Percentiles rank a stretch among this genome's conserved stretches.
These are phyloP conservation scores for Coemansia sp. DNA, from an alignment of 192 early-diverging fungal genomes.

Conservation along the genomic window DNA sequence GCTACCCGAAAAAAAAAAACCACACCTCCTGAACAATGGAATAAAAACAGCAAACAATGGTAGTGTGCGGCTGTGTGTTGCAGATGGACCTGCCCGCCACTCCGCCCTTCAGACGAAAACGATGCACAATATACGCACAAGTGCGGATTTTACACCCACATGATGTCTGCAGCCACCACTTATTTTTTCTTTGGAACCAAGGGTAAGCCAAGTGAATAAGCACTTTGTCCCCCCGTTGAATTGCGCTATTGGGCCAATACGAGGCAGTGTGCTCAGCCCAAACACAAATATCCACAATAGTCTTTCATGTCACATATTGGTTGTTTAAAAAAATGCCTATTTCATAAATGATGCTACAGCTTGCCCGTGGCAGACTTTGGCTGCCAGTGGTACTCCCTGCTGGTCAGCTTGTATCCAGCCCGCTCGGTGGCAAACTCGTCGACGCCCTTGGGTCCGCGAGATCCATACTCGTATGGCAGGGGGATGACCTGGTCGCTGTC, in stretches of 20 bases:
- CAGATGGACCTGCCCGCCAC: neutral
- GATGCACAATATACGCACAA: neutral
- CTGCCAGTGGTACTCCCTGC: conserved; percentile 53
- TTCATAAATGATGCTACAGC: too few relatives aligned
- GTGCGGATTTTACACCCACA: neutral
- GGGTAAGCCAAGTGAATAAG: neutral
- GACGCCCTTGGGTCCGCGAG: conserved; percentile 76
- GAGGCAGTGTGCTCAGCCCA: neutral
- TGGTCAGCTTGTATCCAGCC: conserved; percentile 51
- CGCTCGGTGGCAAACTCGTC: conserved; percentile 63
- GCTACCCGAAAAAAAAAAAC: neutral
- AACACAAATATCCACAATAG: neutral
- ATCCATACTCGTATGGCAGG: conserved; percentile 76
- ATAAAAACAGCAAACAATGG: neutral
- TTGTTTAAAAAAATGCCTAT: too few relatives aligned
- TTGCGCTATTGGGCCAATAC: neutral
- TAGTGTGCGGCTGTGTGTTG: neutral
- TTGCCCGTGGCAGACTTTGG: conserved; percentile 32
- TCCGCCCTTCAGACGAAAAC: neutral
- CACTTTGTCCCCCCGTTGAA: neutral
- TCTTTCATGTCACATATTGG: too few relatives aligned
- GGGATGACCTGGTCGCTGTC: conserved; percentile 66
- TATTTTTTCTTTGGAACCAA: neutral
- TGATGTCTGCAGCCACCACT: neutral
- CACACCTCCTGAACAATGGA: neutral